Evolutionary conservation across 768 basidiomycete genomes (phyloP).

Genomic region (Mycena chlorophos): DNA sequence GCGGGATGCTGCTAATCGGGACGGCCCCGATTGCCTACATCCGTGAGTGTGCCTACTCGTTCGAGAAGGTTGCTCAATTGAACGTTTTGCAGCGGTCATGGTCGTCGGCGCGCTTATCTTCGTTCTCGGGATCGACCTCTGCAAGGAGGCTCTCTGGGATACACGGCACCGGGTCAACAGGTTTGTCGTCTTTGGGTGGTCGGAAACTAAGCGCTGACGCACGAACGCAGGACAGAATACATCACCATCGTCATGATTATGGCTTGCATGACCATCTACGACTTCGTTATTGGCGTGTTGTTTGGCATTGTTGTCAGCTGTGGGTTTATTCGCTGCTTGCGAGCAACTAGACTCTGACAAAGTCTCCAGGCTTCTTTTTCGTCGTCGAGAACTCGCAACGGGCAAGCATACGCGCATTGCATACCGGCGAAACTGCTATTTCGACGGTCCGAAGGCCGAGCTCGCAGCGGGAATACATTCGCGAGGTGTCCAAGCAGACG

Average conservation of each 20-base stretch:
- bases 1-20: constrained; percentile 72
- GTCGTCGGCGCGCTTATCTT: constrained; percentile 91
- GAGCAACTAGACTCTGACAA: background rate
- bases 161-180: constrained; percentile 83
- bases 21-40: constrained; percentile 90
- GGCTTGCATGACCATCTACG: constrained; percentile 90
- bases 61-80: background rate
- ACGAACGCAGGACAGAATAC: constrained; percentile 60
- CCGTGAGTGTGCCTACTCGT: constrained; percentile 51
- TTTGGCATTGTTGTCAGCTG: constrained; percentile 93
- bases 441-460: constrained; percentile 91
- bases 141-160: constrained; percentile 97
- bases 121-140: constrained; percentile 89
- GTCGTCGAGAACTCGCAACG: constrained; percentile 93
- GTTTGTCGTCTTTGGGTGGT: constrained; percentile 34
- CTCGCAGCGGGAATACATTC: constrained; percentile 84
- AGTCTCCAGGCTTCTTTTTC: constrained; percentile 80
- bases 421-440: constrained; percentile 80
- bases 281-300: constrained; percentile 91
- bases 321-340: constrained; percentile 26
- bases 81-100: constrained; percentile 66
- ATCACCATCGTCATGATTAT: constrained; percentile 84
- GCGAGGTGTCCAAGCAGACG: constrained; percentile 91
- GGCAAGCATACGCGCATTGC: constrained; percentile 78
- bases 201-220: constrained; percentile 6